Evolutionary conservation across 164 flowering plant genomes (phyloP).

Genomic region (Warburgia ugandensis): DNA sequence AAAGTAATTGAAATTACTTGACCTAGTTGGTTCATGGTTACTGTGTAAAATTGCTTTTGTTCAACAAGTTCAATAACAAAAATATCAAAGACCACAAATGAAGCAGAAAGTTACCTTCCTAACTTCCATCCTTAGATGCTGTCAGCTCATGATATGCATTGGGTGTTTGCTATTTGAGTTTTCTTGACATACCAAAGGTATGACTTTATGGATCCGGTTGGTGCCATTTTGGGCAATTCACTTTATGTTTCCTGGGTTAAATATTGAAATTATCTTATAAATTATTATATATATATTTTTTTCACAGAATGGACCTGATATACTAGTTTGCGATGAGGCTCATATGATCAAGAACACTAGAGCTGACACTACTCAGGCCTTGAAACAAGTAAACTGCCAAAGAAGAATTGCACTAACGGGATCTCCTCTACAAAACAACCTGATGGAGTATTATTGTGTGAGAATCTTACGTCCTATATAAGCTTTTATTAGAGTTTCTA

Average conservation of each 20-base stretch:
- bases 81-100: too few species aligned
- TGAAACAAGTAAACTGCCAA: constrained; percentile 92
- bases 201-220: neutral
- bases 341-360: constrained; percentile 89
- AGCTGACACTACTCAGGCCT: constrained; percentile 86
- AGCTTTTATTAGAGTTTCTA: neutral
- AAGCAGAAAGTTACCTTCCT: neutral
- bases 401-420: constrained; percentile 97
- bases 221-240: too few species aligned
- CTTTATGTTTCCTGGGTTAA: too few species aligned
- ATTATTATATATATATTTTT: neutral
- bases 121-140: neutral
- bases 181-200: neutral
- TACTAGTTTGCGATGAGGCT: constrained; percentile 96
- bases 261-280: neutral
- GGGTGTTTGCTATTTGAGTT: neutral
- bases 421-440: constrained; percentile 95
- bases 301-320: constrained; percentile 90
- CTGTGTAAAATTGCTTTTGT: too few species aligned
- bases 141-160: neutral
- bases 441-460: constrained; percentile 99
- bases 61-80: too few species aligned
- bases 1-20: too few species aligned
- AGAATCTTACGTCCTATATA: constrained; percentile 15
- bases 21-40: too few species aligned